A percentile compares a stretch with the other conserved stretches of the same genome.
Evolutionary conservation across 2,329 filamentous ascomycete species (phyloP).

Genomic region (Aspergillus quadrilineatus): DNA sequence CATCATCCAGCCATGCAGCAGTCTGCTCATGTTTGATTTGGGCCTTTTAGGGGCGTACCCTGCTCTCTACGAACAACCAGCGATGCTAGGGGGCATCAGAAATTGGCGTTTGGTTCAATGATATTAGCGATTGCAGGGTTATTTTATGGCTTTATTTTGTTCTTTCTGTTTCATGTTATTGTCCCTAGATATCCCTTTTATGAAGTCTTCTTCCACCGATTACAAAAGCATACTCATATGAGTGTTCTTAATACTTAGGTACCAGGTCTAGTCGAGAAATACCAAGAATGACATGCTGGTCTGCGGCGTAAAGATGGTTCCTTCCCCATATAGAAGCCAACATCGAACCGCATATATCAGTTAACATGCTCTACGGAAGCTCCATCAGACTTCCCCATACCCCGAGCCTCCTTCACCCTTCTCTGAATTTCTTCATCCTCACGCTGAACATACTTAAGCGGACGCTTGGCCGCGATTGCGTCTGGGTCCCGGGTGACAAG

Average conservation of each 20-base stretch:
- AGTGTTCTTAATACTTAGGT: not conserved
- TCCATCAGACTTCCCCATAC: not conserved
- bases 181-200: conserved; percentile 11
- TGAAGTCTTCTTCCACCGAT: not conserved
- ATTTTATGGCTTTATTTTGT: not conserved
- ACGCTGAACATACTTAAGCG: conserved; percentile 43
- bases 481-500: conserved; percentile 52
- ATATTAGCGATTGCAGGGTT: conserved; percentile 16
- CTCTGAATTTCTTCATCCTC: conserved; percentile 8
- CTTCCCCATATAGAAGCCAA: not conserved
- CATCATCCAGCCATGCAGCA: conserved; percentile 53
- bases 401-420: conserved; percentile 12
- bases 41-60: not conserved
- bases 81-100: not conserved
- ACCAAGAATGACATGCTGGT: not conserved
- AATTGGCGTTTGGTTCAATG: conserved; percentile 6
- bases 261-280: not conserved
- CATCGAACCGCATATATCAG: not conserved
- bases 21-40: conserved; percentile 23
- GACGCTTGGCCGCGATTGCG: conserved; percentile 48
- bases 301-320: not conserved
- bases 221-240: not conserved
- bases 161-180: conserved; percentile 2
- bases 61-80: not conserved
- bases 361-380: conserved; percentile 1